phyloP scores from a whole-genome alignment of 2,329 filamentous ascomycete genomes.

The Rhynchosporium secalis region DNA sequence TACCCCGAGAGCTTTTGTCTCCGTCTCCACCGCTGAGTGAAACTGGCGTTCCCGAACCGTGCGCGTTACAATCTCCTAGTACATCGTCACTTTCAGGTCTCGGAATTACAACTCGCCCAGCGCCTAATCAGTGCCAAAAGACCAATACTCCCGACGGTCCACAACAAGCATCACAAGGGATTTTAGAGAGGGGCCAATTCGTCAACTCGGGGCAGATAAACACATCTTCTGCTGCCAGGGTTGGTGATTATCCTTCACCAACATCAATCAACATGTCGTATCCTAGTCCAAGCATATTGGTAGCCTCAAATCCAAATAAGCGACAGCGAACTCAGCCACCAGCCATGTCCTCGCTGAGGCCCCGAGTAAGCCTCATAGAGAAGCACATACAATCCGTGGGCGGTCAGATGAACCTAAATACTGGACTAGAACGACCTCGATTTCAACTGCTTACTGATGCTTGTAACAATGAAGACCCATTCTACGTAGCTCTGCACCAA shows the following conservation, averaged over 20 bases:
- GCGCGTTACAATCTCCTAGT: slow-evolving; percentile 3
- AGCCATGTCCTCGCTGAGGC: slow-evolving; percentile 30
- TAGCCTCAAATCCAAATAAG: slow-evolving; percentile 21
- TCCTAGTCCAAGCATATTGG: neutral
- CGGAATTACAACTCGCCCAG: slow-evolving; percentile 7
- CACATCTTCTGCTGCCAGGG: neutral
- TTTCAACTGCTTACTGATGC: slow-evolving; percentile 58
- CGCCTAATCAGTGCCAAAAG: neutral
- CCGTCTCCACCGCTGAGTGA: neutral
- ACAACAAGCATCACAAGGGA: neutral
- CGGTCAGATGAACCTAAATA: slow-evolving; percentile 33
- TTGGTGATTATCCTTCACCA: neutral
- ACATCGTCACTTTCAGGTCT: slow-evolving; percentile 8
- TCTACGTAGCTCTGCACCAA: slow-evolving; percentile 68
- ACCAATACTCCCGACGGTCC: neutral
- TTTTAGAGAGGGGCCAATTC: neutral
- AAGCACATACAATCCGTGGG: slow-evolving; percentile 32
- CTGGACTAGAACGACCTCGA: slow-evolving; percentile 48
- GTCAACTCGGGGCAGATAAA: neutral
- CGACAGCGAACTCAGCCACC: slow-evolving; percentile 25
- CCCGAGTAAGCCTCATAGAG: slow-evolving; percentile 32
- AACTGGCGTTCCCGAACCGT: neutral
- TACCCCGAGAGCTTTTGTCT: neutral
- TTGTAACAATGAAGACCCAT: slow-evolving; percentile 54
- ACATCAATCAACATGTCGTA: slow-evolving; percentile 1